A percentile compares a stretch with the other conserved stretches of the same genome.
Conservation (phyloP, 345 rosid species). For the Acer yangbiense region DNA sequence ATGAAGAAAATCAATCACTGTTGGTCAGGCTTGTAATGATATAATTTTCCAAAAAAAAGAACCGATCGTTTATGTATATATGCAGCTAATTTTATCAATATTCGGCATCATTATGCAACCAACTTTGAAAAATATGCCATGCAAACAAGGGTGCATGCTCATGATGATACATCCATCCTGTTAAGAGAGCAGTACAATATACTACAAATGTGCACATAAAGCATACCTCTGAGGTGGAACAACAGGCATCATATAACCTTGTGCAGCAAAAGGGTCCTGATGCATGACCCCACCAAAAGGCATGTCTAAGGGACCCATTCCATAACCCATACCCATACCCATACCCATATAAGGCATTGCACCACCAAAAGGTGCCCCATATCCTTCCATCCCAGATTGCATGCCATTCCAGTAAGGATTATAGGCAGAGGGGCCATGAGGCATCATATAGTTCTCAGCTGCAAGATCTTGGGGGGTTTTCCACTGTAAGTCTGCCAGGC, state of each 20-base stretch:
- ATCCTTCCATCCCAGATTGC: constrained; percentile 78
- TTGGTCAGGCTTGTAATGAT: background rate
- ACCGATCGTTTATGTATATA: background rate
- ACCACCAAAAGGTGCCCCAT: constrained; percentile 51
- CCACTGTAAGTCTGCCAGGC: constrained; percentile 68
- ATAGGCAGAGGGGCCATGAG: constrained; percentile 63
- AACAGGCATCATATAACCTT: constrained; percentile 60
- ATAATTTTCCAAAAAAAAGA: background rate
- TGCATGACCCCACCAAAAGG: constrained; percentile 60
- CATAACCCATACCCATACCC: constrained; percentile 38
- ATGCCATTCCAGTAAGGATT: constrained; percentile 79
- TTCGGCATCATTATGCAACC: background rate
- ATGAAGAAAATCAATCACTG: background rate
- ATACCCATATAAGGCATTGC: constrained; percentile 59
- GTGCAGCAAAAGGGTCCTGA: constrained; percentile 65
- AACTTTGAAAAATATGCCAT: constrained; percentile 7
- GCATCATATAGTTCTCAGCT: constrained; percentile 84
- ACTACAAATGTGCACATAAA: background rate
- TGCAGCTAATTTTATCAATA: background rate
- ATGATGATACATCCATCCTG: background rate
- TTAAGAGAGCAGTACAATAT: constrained; percentile 3
- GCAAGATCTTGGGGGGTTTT: constrained; percentile 61
- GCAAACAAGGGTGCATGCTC: background rate
- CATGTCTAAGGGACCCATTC: constrained; percentile 61
- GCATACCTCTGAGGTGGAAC: constrained; percentile 64